These are phyloP conservation scores for Cladophialophora bantiana DNA, from an alignment of 2,329 filamentous ascomycete genomes.

Conservation along the genomic window DNA sequence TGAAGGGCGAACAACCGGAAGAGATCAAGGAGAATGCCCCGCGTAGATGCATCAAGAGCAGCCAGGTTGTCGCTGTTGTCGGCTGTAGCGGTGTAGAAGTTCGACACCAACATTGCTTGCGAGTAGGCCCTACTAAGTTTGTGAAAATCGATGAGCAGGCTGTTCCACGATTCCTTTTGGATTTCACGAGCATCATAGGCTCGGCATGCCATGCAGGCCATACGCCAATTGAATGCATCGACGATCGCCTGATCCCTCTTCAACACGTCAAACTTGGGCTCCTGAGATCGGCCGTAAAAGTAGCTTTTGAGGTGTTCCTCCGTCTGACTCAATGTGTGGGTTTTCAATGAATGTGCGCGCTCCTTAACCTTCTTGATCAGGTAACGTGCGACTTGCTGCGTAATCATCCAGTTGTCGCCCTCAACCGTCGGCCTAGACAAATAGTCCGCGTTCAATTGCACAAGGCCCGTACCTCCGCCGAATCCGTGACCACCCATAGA, in stretches of 20 bases:
- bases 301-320: slow-evolving; percentile 68
- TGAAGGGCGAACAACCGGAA: slow-evolving; percentile 70
- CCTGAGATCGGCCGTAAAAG: slow-evolving; percentile 68
- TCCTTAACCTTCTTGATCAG: slow-evolving; percentile 65
- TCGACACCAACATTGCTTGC: slow-evolving; percentile 78
- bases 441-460: slow-evolving; percentile 74
- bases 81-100: slow-evolving; percentile 72
- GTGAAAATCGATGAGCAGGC: slow-evolving; percentile 79
- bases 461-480: slow-evolving; percentile 59
- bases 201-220: slow-evolving; percentile 69
- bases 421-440: slow-evolving; percentile 75
- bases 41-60: slow-evolving; percentile 50
- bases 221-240: slow-evolving; percentile 75
- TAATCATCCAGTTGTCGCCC: slow-evolving; percentile 82
- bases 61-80: slow-evolving; percentile 45
- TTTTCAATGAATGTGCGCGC: slow-evolving; percentile 54
- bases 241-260: slow-evolving; percentile 72
- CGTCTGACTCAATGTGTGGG: slow-evolving; percentile 14
- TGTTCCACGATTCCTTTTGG: slow-evolving; percentile 79
- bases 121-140: slow-evolving; percentile 74
- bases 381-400: slow-evolving; percentile 67
- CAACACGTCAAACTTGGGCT: slow-evolving; percentile 74
- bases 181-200: slow-evolving; percentile 75
- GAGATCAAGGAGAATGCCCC: slow-evolving; percentile 66
- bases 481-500: slow-evolving; percentile 72